phyloP scores from a whole-genome alignment of 129 eudicot genomes.

The Helianthus tuberosus region DNA sequence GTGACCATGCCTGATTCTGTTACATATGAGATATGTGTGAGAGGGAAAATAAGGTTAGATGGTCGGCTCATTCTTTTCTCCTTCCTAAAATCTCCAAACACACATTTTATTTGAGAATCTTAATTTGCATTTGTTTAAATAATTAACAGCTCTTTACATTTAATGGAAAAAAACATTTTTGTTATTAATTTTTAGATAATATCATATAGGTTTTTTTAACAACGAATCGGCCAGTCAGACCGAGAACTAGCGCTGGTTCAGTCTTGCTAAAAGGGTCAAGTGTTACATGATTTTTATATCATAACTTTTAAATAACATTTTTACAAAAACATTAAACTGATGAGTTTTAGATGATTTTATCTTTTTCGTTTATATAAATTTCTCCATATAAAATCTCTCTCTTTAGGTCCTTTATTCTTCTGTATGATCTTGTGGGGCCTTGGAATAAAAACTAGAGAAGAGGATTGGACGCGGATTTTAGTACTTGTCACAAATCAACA shows the following conservation, averaged over 20 bases:
- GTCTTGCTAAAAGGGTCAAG: too few relatives aligned
- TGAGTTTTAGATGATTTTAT: background rate
- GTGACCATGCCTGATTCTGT: constrained; percentile 77
- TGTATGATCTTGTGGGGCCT: constrained; percentile 22
- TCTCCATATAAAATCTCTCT: background rate
- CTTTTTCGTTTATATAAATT: background rate
- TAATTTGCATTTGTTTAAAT: background rate
- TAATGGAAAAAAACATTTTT: too few relatives aligned
- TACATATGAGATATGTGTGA: constrained; percentile 48
- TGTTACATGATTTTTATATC: too few relatives aligned
- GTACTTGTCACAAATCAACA: constrained; percentile 1
- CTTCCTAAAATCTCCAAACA: constrained; percentile 27
- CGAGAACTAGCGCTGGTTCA: too few relatives aligned
- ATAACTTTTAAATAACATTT: too few relatives aligned
- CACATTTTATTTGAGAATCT: constrained; percentile 9
- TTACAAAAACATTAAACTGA: too few relatives aligned
- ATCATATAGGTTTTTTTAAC: too few relatives aligned
- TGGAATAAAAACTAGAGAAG: background rate
- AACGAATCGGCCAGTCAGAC: too few relatives aligned
- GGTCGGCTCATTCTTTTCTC: constrained; percentile 40
- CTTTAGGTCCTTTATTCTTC: background rate
- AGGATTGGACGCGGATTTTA: constrained; percentile 5
- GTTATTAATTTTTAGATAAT: too few relatives aligned
- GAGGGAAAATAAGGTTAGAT: constrained; percentile 34
- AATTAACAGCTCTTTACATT: too few relatives aligned